Evolutionary conservation across 179 eudicot genomes (phyloP).

Genomic region (Actinidia chinensis): DNA sequence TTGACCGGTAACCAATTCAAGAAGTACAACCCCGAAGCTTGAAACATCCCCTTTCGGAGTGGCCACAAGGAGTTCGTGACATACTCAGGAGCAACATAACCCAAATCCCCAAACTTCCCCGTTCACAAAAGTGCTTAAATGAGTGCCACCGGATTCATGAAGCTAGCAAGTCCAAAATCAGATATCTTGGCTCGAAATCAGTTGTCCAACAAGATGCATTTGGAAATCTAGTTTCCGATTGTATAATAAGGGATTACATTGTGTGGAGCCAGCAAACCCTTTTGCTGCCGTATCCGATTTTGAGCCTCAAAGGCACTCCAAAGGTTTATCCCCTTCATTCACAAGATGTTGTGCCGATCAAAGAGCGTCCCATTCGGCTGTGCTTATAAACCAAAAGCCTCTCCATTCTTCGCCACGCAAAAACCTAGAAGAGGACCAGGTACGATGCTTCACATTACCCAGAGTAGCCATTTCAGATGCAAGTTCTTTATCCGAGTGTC

Average conservation of each 20-base stretch:
- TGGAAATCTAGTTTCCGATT: constrained; percentile 83
- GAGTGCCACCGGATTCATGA: constrained; percentile 90
- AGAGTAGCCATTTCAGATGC: constrained; percentile 72
- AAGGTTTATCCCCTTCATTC: constrained; percentile 36
- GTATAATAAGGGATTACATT: constrained; percentile 83
- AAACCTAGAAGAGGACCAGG: constrained; percentile 81
- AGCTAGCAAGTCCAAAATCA: constrained; percentile 88
- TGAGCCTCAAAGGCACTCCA: constrained; percentile 80
- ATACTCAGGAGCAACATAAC: constrained; percentile 89
- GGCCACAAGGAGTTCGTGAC: constrained; percentile 67
- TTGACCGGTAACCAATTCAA: constrained; percentile 78
- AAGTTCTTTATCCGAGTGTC: constrained; percentile 72
- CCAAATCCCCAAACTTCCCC: constrained; percentile 90
- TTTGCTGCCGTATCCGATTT: constrained; percentile 70
- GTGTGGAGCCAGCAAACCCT: constrained; percentile 92
- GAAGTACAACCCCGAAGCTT: constrained; percentile 81
- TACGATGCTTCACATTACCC: constrained; percentile 70
- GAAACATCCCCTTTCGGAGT: constrained; percentile 87
- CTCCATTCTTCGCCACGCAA: constrained; percentile 79
- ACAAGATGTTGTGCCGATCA: constrained; percentile 52
- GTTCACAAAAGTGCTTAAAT: constrained; percentile 80
- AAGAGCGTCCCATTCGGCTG: constrained; percentile 73
- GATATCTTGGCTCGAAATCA: constrained; percentile 63
- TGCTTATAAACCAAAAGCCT: constrained; percentile 63
- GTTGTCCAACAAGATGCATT: constrained; percentile 70